Evolutionary conservation across 768 basidiomycete genomes (phyloP), one percentile per base, ranked within the genome.

Genomic region (Asterophora lycoperdoides): DNA sequence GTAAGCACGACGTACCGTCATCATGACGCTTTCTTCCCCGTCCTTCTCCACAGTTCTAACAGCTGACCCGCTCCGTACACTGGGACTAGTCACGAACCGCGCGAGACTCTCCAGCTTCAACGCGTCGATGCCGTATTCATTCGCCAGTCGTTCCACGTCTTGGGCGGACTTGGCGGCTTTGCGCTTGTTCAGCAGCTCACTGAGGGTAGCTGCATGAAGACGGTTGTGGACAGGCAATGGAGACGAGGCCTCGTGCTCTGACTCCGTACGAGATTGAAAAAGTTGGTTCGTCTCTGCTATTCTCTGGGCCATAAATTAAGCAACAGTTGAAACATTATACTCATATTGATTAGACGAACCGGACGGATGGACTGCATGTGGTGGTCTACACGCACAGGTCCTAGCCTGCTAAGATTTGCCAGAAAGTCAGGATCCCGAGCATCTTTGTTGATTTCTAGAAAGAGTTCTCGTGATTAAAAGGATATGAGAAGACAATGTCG

Each of bases 361-460:
- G 75, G 65, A 54, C 64, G 74, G 44, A 79, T 56, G 5, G 72
- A 63, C 49, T 72, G 69, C 75, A 77, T 78, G 60, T 75, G 77
- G 56, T 85, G 83, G 57, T 88, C 79, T 10, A 91, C 86, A 28
- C 68, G 71, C 18, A 90, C 89, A 10, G 78, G 80, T 1, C 88
- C 88, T 1, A 92, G 68, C 32, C 64, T 70, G 55, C 55, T 77
- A 42, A 93, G 65, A 55, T 86, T 89, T 30, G 77, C 71, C 56
- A 86, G 62, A 43, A 91, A 78, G 20, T 89, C 78, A 1, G 86
- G 85, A 58, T 93, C 88, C 46, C 69, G 72, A n/a, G 79, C 74
- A 56, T 92, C 87, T 45, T 60, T 66, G 46, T 79, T 72, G 56
- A 88, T 81, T 7, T 69, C 86, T 88, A 55, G 11, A 46, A 39